Conservation (phyloP, 805 yeast genomes). For the Priceomyces carsonii region DNA sequence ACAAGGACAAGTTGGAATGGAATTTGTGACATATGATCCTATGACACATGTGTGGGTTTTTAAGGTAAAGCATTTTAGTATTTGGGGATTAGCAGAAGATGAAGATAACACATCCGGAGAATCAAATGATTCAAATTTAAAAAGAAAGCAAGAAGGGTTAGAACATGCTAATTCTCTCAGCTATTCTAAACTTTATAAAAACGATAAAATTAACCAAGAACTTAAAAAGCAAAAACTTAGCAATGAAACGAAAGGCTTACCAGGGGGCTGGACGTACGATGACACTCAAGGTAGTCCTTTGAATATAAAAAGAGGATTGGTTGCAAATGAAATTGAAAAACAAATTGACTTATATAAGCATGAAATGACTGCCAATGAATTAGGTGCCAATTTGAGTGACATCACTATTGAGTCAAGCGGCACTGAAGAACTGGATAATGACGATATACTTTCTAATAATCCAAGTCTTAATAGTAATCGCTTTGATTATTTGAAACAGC, state of each 20-base stretch:
- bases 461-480: conserved; percentile 15
- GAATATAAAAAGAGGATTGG: conserved; percentile 27
- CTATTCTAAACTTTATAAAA: conserved; percentile 31
- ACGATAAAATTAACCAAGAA: conserved; percentile 29
- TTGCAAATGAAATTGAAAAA: conserved; percentile 29
- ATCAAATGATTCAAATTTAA: conserved; percentile 27
- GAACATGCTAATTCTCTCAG: conserved; percentile 45
- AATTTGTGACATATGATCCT: conserved; percentile 78
- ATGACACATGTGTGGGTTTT: conserved; percentile 75
- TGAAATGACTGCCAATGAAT: conserved; percentile 20
- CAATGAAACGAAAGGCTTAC: conserved; percentile 30
- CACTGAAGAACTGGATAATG: conserved; percentile 2
- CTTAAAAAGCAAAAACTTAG: conserved; percentile 34
- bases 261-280: conserved; percentile 37
- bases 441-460: conserved; percentile 5
- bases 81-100: conserved; percentile 84
- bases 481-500: conserved; percentile 34
- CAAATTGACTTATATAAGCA: conserved; percentile 23
- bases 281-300: conserved; percentile 20
- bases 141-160: conserved; percentile 31
- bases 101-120: conserved; percentile 33
- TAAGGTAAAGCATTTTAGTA: conserved; percentile 86
- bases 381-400: conserved; percentile 30
- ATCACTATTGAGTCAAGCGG: conserved; percentile 30
- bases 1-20: conserved; percentile 63